Base-by-base conservation (phyloP, 2,329 filamentous ascomycete species). In the Hypoxylon sp. region DNA sequence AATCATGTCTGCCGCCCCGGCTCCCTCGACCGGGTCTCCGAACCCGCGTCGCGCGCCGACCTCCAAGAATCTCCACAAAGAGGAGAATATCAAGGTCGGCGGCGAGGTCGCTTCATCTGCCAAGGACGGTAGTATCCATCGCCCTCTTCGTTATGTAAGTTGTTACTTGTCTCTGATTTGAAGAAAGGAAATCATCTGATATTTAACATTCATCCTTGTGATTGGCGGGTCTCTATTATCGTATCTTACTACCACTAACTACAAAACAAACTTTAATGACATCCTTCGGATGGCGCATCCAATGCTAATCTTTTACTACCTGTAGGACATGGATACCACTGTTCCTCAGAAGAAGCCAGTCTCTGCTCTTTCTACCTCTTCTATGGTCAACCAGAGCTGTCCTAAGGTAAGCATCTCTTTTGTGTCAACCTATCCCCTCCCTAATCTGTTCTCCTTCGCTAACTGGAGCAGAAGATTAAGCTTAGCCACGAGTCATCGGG, bases 301-400 rank as follows among this genome's bases (percentile, higher is more conserved):
- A 7, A 16, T 23, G 25, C 41, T 54, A 52, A 61, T 19, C 19
- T 5, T 5, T 25, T 21, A n/a, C n/a, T n/a, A n/a, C 17, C 5
- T 34, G 30, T 32, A 69, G 64, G 65, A 64, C 15, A 48, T 57
- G 17, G 61, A 66, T 48, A 49, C 21, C 12, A 12, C 52, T 17
- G 41, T 57, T 12, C 60, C 62, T 43, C 59, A 62, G 57, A 78
- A 78, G 64, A 79, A 77, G 60, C 67, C 70, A n/a, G 68, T 78
- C 20, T 69, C 73, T 26, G 73, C 75, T 27, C 71, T 85, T 57
- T 68, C 76, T 19, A 76, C 81, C 4, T 80, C 78, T 37, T 84
- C 81, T 63, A 67, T 84, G 59, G 75, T 73, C 47, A 84, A 84
- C 51, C 80, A 83, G 67, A 73, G 72, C 61, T 72, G 67, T 56